Evolutionary conservation across 2,329 filamentous ascomycete species (phyloP).

Genomic region (Ceratocystiopsis brevicomis): DNA sequence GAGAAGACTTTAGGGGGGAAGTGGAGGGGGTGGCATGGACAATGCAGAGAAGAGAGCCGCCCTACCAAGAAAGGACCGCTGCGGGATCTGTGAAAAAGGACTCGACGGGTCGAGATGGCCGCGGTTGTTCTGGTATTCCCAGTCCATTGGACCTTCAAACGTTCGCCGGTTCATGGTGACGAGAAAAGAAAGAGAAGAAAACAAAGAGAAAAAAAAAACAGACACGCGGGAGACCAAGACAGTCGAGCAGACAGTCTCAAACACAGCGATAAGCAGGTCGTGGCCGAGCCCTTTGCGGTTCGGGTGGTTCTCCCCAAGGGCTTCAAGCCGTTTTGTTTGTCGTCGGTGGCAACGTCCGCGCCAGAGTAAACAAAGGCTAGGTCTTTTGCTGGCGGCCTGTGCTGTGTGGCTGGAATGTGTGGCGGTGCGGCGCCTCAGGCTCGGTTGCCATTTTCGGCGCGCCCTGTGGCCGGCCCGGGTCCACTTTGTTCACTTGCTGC

Average conservation of each 20-base stretch:
- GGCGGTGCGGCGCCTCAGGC: background rate
- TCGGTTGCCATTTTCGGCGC: too few species aligned
- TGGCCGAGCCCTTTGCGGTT: too few species aligned
- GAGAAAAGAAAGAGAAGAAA: background rate
- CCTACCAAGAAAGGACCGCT: slow-evolving; percentile 22
- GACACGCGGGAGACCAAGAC: background rate
- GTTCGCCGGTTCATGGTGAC: slow-evolving; percentile 26
- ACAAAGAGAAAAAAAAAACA: background rate
- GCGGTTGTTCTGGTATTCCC: slow-evolving; percentile 39
- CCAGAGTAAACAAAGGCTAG: slow-evolving; percentile 11
- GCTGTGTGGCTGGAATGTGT: background rate
- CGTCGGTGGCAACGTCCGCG: slow-evolving; percentile 14
- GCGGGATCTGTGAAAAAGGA: slow-evolving; percentile 37
- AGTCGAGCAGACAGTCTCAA: background rate
- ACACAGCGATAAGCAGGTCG: too few species aligned
- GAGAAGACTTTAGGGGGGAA: background rate
- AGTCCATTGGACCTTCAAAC: slow-evolving; percentile 45
- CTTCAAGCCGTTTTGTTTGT: slow-evolving; percentile 3
- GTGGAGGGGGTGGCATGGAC: too few species aligned
- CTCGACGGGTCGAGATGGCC: slow-evolving; percentile 41
- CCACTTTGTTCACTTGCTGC: too few species aligned
- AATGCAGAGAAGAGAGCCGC: background rate
- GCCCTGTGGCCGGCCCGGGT: too few species aligned
- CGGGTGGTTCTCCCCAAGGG: too few species aligned
- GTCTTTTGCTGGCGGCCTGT: background rate